Conservation (phyloP, 495 filamentous ascomycete species). For the Trichoderma asperelloides region DNA sequence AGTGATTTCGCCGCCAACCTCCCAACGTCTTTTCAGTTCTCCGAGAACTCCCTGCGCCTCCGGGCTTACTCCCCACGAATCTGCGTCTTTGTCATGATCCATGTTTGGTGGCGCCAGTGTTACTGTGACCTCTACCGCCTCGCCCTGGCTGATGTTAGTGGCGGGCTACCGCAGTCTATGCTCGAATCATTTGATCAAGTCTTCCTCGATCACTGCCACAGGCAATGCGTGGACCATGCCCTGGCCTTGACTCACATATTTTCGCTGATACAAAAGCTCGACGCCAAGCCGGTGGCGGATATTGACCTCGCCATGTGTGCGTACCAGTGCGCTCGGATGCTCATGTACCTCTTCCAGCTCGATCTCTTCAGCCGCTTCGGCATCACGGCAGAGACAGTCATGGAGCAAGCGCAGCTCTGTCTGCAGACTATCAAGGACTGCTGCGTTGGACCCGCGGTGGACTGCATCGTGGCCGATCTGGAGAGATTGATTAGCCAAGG, state of each 20-base stretch:
- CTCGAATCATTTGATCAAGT: slow-evolving; percentile 30
- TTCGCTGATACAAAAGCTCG: slow-evolving; percentile 29
- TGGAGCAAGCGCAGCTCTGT: slow-evolving; percentile 22
- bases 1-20: slow-evolving; percentile 35
- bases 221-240: slow-evolving; percentile 38
- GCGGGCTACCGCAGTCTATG: slow-evolving; percentile 27
- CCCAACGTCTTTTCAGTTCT: slow-evolving; percentile 37
- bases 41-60: slow-evolving; percentile 38
- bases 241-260: slow-evolving; percentile 40
- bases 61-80: slow-evolving; percentile 39
- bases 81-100: slow-evolving; percentile 42
- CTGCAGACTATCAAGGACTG: slow-evolving; percentile 21
- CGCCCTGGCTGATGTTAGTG: slow-evolving; percentile 33
- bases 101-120: slow-evolving; percentile 43
- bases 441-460: slow-evolving; percentile 4
- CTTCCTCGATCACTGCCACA: slow-evolving; percentile 29
- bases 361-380: slow-evolving; percentile 16
- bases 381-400: slow-evolving; percentile 20
- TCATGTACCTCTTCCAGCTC: slow-evolving; percentile 19
- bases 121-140: slow-evolving; percentile 41
- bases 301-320: slow-evolving; percentile 39
- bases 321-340: slow-evolving; percentile 36
- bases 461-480: not conserved
- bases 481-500: slow-evolving; percentile 8
- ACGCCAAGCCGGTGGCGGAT: slow-evolving; percentile 33